Percentiles rank a stretch among this genome's conserved stretches.
These are phyloP conservation scores for Gossypium aridum DNA, from an alignment of 441 rosid species.

Conservation along the genomic window DNA sequence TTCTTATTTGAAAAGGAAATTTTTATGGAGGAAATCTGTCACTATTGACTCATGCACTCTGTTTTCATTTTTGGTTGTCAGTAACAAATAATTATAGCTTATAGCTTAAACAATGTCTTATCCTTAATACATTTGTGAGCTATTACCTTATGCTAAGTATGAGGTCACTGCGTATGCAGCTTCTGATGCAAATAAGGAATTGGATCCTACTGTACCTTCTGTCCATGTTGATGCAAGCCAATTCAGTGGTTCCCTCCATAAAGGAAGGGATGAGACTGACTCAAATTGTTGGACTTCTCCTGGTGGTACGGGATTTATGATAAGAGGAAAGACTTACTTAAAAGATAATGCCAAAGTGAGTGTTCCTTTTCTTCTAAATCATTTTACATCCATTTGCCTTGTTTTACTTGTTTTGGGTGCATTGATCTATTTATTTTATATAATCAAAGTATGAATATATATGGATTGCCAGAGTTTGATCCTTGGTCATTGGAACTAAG, in stretches of 20 bases:
- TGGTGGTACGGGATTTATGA: conserved; percentile 84
- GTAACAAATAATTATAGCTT: background rate
- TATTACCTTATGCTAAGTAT: conserved; percentile 11
- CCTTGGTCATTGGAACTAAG: background rate
- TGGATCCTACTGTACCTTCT: conserved; percentile 52
- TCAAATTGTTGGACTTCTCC: conserved; percentile 94
- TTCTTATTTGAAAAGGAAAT: background rate
- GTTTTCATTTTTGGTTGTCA: background rate
- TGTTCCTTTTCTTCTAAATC: conserved; percentile 15
- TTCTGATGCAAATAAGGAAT: conserved; percentile 53
- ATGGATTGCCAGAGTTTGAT: background rate
- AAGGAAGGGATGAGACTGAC: conserved; percentile 61
- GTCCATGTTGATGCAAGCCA: conserved; percentile 49
- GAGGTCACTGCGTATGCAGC: conserved; percentile 35
- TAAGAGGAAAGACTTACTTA: conserved; percentile 91
- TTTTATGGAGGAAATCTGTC: background rate
- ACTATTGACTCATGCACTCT: background rate
- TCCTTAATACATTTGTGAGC: background rate
- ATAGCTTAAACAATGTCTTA: background rate
- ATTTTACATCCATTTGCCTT: background rate
- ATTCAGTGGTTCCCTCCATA: conserved; percentile 57
- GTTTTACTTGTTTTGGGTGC: conserved; percentile 4
- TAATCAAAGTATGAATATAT: background rate
- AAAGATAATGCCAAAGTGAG: conserved; percentile 82
- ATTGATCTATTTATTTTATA: background rate